Evolutionary conservation across 1,284 basidiomycete genomes (phyloP).

Genomic region (Microbotryum saponariae): DNA sequence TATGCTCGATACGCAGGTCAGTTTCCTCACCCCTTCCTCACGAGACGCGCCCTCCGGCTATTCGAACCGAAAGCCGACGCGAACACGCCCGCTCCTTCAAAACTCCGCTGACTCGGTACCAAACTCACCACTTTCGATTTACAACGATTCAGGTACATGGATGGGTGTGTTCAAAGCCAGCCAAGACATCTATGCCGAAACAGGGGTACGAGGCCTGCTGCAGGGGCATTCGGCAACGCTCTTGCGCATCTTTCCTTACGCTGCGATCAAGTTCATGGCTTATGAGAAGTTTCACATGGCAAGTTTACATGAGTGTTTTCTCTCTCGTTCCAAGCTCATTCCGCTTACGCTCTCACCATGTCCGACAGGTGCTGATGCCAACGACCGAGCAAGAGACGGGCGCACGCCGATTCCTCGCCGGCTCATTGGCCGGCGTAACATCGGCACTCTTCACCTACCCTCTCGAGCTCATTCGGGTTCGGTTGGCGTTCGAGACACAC

Average conservation of each 20-base stretch:
- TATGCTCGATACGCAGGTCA: slow-evolving; percentile 85
- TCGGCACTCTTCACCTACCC: slow-evolving; percentile 92
- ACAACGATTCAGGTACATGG: slow-evolving; percentile 57
- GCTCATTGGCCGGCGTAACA: slow-evolving; percentile 76
- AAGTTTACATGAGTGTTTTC: slow-evolving; percentile 29
- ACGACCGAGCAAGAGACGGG: slow-evolving; percentile 71
- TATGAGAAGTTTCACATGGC: slow-evolving; percentile 82
- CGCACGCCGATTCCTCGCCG: slow-evolving; percentile 73
- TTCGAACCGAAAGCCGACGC: not conserved
- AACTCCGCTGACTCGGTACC: not conserved
- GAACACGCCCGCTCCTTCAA: not conserved
- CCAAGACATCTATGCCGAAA: slow-evolving; percentile 60
- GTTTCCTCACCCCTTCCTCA: slow-evolving; percentile 13
- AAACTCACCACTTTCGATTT: not conserved
- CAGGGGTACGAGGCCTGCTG: slow-evolving; percentile 72
- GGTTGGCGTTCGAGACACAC: slow-evolving; percentile 63
- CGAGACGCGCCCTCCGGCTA: not conserved
- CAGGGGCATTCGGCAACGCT: slow-evolving; percentile 92
- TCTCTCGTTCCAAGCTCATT: not conserved
- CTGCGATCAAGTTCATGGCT: slow-evolving; percentile 95
- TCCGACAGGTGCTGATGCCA: slow-evolving; percentile 62
- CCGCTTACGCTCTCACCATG: not conserved
- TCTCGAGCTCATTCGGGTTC: slow-evolving; percentile 86
- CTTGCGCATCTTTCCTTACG: slow-evolving; percentile 76
- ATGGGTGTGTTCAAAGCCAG: slow-evolving; percentile 73